Evolutionary conservation across 805 yeast genomes (phyloP).

Genomic region (Yarrowia sp.): DNA sequence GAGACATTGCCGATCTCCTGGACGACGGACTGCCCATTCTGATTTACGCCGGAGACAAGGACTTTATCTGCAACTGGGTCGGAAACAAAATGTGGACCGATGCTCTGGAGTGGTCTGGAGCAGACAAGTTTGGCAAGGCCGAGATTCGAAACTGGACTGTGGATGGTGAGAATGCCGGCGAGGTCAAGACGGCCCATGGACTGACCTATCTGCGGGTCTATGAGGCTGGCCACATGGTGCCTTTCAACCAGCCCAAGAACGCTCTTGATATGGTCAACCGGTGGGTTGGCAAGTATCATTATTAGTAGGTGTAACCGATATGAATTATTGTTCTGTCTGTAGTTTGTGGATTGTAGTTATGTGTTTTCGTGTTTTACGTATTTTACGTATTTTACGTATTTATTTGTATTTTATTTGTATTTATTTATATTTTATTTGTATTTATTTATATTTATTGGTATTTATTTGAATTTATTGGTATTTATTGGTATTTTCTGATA

Average conservation of each 20-base stretch:
- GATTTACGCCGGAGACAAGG: slow-evolving; percentile 94
- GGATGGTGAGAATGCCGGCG: slow-evolving; percentile 55
- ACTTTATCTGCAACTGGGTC: slow-evolving; percentile 94
- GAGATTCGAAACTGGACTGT: slow-evolving; percentile 39
- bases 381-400: too few relatives aligned
- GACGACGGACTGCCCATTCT: slow-evolving; percentile 75
- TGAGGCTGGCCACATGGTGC: slow-evolving; percentile 97
- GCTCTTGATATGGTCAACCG: slow-evolving; percentile 78
- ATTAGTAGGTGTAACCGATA: background rate
- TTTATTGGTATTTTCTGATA: too few relatives aligned
- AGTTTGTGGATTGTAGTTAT: too few relatives aligned
- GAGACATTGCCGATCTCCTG: slow-evolving; percentile 63
- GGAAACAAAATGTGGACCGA: slow-evolving; percentile 88
- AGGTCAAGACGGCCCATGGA: slow-evolving; percentile 65
- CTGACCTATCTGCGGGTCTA: slow-evolving; percentile 80
- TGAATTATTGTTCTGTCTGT: too few relatives aligned
- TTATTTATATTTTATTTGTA: too few relatives aligned
- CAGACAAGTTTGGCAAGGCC: slow-evolving; percentile 50
- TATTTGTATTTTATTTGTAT: too few relatives aligned
- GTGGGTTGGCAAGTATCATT: slow-evolving; percentile 52
- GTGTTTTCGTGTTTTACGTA: too few relatives aligned
- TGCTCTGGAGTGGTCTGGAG: slow-evolving; percentile 63
- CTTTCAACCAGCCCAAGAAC: slow-evolving; percentile 78
- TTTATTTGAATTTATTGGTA: too few relatives aligned
- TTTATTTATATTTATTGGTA: too few relatives aligned